Base-by-base conservation (phyloP, 1,284 basidiomycete species). In the Cerioporus squamosus region DNA sequence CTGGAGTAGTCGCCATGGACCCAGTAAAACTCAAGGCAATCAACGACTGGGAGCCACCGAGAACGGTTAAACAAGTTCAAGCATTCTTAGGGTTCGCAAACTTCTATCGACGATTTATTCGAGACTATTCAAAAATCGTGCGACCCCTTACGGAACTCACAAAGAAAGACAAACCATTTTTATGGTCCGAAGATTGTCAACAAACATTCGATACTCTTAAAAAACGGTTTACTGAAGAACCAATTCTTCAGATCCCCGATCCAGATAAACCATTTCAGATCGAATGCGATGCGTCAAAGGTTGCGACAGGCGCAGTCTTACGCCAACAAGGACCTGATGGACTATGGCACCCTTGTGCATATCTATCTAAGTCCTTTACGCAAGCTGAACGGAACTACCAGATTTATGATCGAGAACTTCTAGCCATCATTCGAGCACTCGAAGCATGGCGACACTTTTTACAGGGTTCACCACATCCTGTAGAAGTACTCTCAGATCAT, bases 381-480 rank as follows among this genome's bases (percentile, higher is more conserved):
- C 56, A 62, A 36, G 54, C 65, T 2, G 66, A 76, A 66, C 49
- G 67, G 5, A 83, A 83, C 61, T 84, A 82, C 64, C 70, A 76
- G 20, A 77, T 79, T 36, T 75, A 81, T 62, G 77, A 86, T 61
- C 71, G 76, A 53, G 80, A 85, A 69, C 53, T 85, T n/a, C 40
- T 82, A 0, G 74, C 75, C 0, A 74, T 81, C 17, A 71, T 79
- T 9, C 5, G 58, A n/a, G 60, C 70, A 0, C 57, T 78, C 14
- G 60, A 72, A 14, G 57, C 66, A 38, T 80, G 74, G 75, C 47
- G 68, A 15, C 70, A 71, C 23, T 68, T 68, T 29, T 60, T 74
- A 0, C 55, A 66, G 46, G 72, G 70, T 17, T 39, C 38, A 7
- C 36, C 23, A 42, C 22, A 47, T 22, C 36, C 22, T 12, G 17